Evolutionary conservation across 2,329 filamentous ascomycete species (phyloP).

Genomic region (Penicillium polonicum): DNA sequence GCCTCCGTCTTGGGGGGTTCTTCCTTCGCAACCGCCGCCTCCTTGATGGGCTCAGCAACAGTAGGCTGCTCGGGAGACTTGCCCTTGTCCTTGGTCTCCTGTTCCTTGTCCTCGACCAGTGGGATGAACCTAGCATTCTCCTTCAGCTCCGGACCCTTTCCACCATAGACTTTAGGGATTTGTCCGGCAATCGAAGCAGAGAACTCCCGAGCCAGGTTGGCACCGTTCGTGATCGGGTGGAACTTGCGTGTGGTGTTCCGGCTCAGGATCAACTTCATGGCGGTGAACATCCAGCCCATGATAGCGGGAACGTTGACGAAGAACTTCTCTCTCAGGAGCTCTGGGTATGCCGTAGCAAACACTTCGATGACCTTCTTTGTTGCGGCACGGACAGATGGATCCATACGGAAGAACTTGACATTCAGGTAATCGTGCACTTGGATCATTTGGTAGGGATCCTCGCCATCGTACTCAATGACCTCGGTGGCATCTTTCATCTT

Average conservation of each 20-base stretch:
- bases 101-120: constrained; percentile 27
- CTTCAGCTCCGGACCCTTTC: constrained; percentile 59
- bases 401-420: constrained; percentile 81
- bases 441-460: constrained; percentile 84
- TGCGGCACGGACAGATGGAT: constrained; percentile 71
- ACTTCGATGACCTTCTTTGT: constrained; percentile 77
- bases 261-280: constrained; percentile 73
- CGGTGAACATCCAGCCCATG: constrained; percentile 82
- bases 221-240: constrained; percentile 73
- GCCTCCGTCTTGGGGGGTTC: background rate
- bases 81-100: constrained; percentile 8
- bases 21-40: constrained; percentile 9
- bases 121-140: constrained; percentile 36
- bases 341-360: constrained; percentile 81
- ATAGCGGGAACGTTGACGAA: constrained; percentile 90
- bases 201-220: constrained; percentile 63
- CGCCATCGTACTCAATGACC: constrained; percentile 59
- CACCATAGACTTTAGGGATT: constrained; percentile 77
- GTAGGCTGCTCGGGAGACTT: constrained; percentile 4
- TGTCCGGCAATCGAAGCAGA: constrained; percentile 56
- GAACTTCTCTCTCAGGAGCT: constrained; percentile 86
- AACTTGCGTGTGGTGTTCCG: constrained; percentile 75
- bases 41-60: constrained; percentile 9
- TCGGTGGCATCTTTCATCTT: constrained; percentile 68
- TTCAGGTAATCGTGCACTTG: constrained; percentile 93